Base-by-base conservation (phyloP, 331 rosid species). In the Malus hybrid region DNA sequence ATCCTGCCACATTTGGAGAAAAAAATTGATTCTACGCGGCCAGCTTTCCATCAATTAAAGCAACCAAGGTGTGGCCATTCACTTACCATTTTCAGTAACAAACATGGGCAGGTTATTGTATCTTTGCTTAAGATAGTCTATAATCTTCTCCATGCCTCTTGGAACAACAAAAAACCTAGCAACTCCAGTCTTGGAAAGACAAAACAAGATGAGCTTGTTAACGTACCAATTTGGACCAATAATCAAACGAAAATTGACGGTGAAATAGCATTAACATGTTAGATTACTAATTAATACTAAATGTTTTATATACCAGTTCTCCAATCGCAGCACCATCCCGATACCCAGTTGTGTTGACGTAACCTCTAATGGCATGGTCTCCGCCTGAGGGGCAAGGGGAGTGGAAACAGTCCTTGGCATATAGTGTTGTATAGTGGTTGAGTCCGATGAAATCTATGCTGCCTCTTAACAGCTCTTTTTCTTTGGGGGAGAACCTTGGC, bases 41-140 rank as follows among this genome's bases (percentile, higher is more conserved):
- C 26, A 2, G 70, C 20, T 66, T 10, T 66, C 52, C 6, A 71
- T 29, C 30, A 63, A 29, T 68, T 22, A 57, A 33, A 55, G 58
- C 32, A 28, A 39, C 26, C 5, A 68, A 5, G 18, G 2, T 32
- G 52, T 18, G 68, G 2, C 9, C 63, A 18, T 70, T 70, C 52
- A 67, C 85, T 16, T 9, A 89, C 97, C 97, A 33, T 89, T 91
- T 84, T 91, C 94, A 16, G 91, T 89, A 6, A 91, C 83, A 81
- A 81, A 84, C 79, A 86, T 80, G 72, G 89, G 88, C 57, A 74
- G 77, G 83, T 86, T 83, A 53, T 84, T 74, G 74, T 89, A 91
- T 79, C 85, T 89, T n/a, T 70, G 68, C 75, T 80, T 91, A 5
- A 86, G 29, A 72, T 89, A 82, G 71, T 91, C 86, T 10, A 89